Evolutionary conservation across 345 rosid genomes (phyloP).

Genomic region (Rubroshorea leprosula): DNA sequence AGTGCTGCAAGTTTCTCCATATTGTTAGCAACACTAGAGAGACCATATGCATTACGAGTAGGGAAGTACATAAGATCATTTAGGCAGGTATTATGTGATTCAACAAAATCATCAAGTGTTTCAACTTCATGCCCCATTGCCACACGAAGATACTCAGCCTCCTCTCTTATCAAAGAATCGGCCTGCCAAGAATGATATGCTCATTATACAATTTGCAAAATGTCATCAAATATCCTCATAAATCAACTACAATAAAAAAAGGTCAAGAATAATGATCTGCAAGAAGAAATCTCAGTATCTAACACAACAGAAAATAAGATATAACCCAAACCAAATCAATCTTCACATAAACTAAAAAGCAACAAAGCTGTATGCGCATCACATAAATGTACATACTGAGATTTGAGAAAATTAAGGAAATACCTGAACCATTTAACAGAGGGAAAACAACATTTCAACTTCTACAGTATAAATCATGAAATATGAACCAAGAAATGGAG

Average conservation of each 20-base stretch:
- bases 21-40: slow-evolving; percentile 89
- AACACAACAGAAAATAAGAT: neutral
- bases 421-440: no score
- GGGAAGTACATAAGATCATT: slow-evolving; percentile 98
- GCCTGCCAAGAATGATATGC: slow-evolving; percentile 43
- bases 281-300: neutral
- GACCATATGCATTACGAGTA: slow-evolving; percentile 77
- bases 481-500: no score
- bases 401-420: no score
- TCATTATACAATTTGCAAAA: slow-evolving; percentile 3
- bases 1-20: slow-evolving; percentile 83
- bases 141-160: slow-evolving; percentile 59
- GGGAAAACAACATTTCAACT: no score
- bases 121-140: slow-evolving; percentile 91
- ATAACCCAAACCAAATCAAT: no score
- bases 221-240: neutral
- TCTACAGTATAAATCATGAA: no score
- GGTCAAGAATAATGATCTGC: neutral
- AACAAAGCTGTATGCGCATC: no score
- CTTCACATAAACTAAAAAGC: no score
- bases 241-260: neutral
- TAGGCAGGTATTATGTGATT: slow-evolving; percentile 82
- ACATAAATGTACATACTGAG: no score
- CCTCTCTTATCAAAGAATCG: slow-evolving; percentile 59
- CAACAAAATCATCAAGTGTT: slow-evolving; percentile 74